phyloP scores from a whole-genome alignment of 2,329 filamentous ascomycete species.

The Apiospora rasikravindrae region DNA sequence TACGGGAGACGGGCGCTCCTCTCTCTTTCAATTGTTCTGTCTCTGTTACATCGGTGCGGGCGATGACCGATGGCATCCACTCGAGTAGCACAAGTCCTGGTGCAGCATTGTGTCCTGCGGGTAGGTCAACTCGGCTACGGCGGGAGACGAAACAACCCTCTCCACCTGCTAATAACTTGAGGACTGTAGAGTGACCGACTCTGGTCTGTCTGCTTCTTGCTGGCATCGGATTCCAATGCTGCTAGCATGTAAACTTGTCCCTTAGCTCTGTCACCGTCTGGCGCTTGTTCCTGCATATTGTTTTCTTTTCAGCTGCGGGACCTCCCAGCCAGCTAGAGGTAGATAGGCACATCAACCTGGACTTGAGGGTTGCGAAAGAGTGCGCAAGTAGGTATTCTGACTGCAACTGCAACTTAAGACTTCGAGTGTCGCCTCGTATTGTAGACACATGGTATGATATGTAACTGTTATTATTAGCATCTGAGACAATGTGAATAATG shows the following conservation, averaged over 20 bases:
- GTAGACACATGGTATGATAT: not conserved
- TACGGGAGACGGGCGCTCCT: too few relatives aligned
- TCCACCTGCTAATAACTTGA: not conserved
- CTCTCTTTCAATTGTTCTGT: not conserved
- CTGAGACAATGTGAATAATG: not conserved
- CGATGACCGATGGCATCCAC: conserved; percentile 3
- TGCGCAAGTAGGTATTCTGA: too few relatives aligned
- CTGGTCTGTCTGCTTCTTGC: not conserved
- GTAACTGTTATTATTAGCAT: not conserved
- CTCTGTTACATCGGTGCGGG: conserved; percentile 3
- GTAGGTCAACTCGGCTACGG: conserved; percentile 1
- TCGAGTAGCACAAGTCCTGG: not conserved
- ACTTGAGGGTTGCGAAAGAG: not conserved
- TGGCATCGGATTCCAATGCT: not conserved
- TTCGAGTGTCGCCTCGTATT: not conserved
- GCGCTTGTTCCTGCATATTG: conserved; percentile 2
- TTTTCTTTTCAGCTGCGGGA: not conserved
- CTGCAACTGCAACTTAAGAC: not conserved
- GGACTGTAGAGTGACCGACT: not conserved
- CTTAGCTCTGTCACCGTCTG: not conserved
- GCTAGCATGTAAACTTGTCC: not conserved
- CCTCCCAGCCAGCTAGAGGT: not conserved
- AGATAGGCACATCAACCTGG: not conserved
- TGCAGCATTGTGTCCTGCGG: not conserved
- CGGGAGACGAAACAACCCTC: conserved; percentile 10